Base-by-base conservation (phyloP, 2,329 filamentous ascomycete genomes). In the Ascochyta clinopodiicola region DNA sequence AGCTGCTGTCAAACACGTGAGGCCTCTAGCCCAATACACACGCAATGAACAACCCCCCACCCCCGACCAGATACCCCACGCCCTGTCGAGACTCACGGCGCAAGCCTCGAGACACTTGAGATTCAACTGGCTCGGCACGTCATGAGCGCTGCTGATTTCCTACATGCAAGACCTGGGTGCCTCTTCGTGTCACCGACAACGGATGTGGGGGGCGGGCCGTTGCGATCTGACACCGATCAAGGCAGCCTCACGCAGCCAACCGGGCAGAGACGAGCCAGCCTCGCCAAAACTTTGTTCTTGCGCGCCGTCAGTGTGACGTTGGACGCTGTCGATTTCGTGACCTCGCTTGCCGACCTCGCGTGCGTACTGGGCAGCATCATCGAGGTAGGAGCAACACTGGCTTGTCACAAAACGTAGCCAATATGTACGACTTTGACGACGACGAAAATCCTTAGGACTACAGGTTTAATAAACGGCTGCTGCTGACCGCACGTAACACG, bases 151-250 rank as follows among this genome's bases (percentile, higher is more conserved):
- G 10, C 29, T 31, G 4, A 4, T 15, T 31, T 12, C 15, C 12
- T 15, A 10, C 10, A 12, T 5, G 29, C 29, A 13, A 42, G 35
- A 46, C 51, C 42, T 37, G 49, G 48, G 29, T 40, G 24, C 45
- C 25, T 36, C 47, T 48, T 21, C 40, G 44, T 56, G 48, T 47
- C n/a, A 43, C 40, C 39, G 24, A 43, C 17, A 8, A 54, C 53
- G 51, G 44, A 46, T 57, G 59, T 61, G 63, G 64, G 61, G 53
- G 44, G 53, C 69, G 70, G 70, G 45, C 70, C 69, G 70, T 67
- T 63, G 63, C 66, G 57, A 61, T 63, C 64, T 63, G 61, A 62
- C 61, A 61, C 58, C 64, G 58, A 61, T 64, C 51, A 59, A 35
- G 51, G 39, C 49, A 54, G 51, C 38, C 51, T 46, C 46, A 63